Evolutionary conservation across 345 rosid species (phyloP).

Genomic region (Salix arbutifolia): DNA sequence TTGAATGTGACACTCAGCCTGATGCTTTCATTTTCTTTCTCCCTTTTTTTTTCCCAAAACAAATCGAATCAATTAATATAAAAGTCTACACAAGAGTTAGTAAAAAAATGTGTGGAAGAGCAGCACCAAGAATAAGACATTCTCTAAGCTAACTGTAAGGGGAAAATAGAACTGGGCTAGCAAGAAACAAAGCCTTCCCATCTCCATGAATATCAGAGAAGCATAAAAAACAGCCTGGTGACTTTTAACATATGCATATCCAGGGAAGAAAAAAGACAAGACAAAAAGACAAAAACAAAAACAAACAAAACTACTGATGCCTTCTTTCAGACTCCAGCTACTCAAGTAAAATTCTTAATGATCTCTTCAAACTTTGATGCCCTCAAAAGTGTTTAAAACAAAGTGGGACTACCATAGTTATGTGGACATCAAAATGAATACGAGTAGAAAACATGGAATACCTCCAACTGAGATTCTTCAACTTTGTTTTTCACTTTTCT

Average conservation of each 20-base stretch:
- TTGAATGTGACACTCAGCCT: not conserved
- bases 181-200: too few species aligned
- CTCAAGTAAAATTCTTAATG: not conserved
- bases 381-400: not conserved
- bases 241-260: not conserved
- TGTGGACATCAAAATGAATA: not conserved
- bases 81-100: not conserved
- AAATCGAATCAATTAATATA: not conserved
- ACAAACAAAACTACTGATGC: not conserved
- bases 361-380: not conserved
- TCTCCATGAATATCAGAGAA: too few species aligned
- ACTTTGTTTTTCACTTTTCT: constrained; percentile 66
- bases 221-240: not conserved
- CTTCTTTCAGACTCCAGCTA: not conserved
- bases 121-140: too few species aligned
- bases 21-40: not conserved
- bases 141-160: too few species aligned
- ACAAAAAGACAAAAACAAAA: not conserved
- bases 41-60: not conserved
- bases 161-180: not conserved
- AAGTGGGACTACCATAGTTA: not conserved
- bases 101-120: too few species aligned
- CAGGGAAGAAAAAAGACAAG: not conserved
- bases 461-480: constrained; percentile 73
- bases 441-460: constrained; percentile 17